Evolutionary conservation across 2,329 filamentous ascomycete genomes (phyloP).

Genomic region (Knoxdaviesia proteae): DNA sequence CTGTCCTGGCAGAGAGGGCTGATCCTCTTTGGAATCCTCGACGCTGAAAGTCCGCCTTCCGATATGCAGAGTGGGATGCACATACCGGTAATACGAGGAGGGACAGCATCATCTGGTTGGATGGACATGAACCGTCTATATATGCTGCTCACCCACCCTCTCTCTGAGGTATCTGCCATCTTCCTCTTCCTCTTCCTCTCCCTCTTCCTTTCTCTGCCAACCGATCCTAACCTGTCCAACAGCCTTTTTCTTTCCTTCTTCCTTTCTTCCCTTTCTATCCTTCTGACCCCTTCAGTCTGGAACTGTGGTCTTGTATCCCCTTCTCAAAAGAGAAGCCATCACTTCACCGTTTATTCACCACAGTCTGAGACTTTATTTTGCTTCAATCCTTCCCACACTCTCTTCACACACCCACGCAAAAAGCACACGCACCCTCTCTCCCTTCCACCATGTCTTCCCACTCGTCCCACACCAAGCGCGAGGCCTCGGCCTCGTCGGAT

Average conservation of each 20-base stretch:
- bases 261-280: background rate
- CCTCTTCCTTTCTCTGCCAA: background rate
- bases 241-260: conserved; percentile 1
- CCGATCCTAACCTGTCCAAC: background rate
- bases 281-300: no score
- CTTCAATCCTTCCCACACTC: background rate
- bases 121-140: background rate
- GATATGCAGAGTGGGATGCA: no score
- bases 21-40: no score
- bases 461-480: conserved; percentile 15
- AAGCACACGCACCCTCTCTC: background rate
- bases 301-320: background rate
- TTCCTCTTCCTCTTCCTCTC: conserved; percentile 2
- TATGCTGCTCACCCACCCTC: background rate
- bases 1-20: no score
- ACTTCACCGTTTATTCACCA: background rate
- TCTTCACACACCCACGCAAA: background rate
- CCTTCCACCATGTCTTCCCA: conserved; percentile 2
- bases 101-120: no score
- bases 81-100: no score
- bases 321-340: background rate
- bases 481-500: conserved; percentile 19
- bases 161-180: background rate
- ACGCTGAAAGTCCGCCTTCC: no score
- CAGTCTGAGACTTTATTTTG: background rate